Conservation (phyloP, 169 alveolate genomes). For the Cryptosporidium meleagridis region DNA sequence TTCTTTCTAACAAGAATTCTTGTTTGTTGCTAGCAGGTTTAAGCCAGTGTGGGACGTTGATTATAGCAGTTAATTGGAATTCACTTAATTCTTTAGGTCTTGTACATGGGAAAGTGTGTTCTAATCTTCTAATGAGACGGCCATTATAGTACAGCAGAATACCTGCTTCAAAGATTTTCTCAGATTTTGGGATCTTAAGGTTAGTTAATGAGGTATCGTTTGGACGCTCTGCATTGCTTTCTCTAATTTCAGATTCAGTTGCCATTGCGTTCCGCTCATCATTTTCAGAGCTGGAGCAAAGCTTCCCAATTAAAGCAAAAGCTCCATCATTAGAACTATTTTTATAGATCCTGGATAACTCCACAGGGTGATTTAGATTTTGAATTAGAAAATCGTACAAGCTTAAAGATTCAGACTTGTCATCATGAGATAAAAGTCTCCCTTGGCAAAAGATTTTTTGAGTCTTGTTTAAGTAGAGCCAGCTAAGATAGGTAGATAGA, state of each 20-base stretch:
- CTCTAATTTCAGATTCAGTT: not conserved
- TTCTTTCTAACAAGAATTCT: slow-evolving; percentile 89
- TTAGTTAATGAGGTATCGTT: not conserved
- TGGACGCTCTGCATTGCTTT: not conserved
- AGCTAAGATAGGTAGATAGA: slow-evolving; percentile 87
- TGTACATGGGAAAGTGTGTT: slow-evolving; percentile 85
- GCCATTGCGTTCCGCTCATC: not conserved
- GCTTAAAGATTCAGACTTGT: not conserved
- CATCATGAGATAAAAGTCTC: slow-evolving; percentile 62
- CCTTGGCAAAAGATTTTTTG: slow-evolving; percentile 87
- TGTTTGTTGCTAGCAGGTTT: slow-evolving; percentile 89
- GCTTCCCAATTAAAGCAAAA: slow-evolving; percentile 42
- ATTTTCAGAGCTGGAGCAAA: not conserved
- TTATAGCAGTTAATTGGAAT: slow-evolving; percentile 85
- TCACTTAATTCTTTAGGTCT: slow-evolving; percentile 77
- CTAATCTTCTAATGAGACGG: slow-evolving; percentile 86
- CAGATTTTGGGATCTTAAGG: slow-evolving; percentile 8
- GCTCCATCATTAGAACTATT: slow-evolving; percentile 56
- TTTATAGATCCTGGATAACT: slow-evolving; percentile 15
- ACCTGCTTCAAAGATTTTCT: slow-evolving; percentile 88
- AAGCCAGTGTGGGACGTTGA: slow-evolving; percentile 91
- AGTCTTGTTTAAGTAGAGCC: slow-evolving; percentile 88
- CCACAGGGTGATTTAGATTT: not conserved
- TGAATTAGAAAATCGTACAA: slow-evolving; percentile 23
- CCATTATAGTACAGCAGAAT: slow-evolving; percentile 87